Evolutionary conservation across 495 filamentous ascomycete genomes (phyloP).

Genomic region (Cryomyces minteri): DNA sequence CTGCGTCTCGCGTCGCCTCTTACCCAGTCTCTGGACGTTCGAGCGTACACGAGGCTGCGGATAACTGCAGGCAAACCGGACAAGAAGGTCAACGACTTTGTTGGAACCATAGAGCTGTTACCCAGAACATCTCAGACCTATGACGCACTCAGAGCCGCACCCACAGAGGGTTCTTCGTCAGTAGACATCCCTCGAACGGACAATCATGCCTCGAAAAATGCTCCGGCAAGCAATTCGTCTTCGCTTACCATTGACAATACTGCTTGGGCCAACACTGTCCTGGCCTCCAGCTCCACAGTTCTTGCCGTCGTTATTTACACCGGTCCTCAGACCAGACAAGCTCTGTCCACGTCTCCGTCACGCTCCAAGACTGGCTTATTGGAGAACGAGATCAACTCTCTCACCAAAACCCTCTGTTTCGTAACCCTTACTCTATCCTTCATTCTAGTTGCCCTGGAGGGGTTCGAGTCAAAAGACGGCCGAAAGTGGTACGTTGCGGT

Average conservation of each 20-base stretch:
- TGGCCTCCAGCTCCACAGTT: slow-evolving; percentile 78
- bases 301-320: slow-evolving; percentile 87
- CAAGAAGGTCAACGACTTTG: slow-evolving; percentile 82
- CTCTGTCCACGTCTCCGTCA: slow-evolving; percentile 78
- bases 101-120: slow-evolving; percentile 57
- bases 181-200: background rate
- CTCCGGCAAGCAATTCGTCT: background rate
- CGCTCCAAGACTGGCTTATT: slow-evolving; percentile 84
- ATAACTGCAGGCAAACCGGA: slow-evolving; percentile 78
- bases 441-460: slow-evolving; percentile 73
- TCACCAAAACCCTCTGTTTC: slow-evolving; percentile 92
- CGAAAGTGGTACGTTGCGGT: slow-evolving; percentile 84
- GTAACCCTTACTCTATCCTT: slow-evolving; percentile 76
- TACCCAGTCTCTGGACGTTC: slow-evolving; percentile 51
- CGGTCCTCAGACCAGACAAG: slow-evolving; percentile 83
- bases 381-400: slow-evolving; percentile 90
- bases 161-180: background rate
- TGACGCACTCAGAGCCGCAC: background rate
- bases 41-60: slow-evolving; percentile 51
- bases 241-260: slow-evolving; percentile 92
- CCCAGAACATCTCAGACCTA: slow-evolving; percentile 9
- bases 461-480: slow-evolving; percentile 46
- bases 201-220: background rate
- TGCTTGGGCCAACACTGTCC: slow-evolving; percentile 94
- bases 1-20: slow-evolving; percentile 69